These are phyloP conservation scores for Amauroascus niger DNA, from an alignment of 2,329 filamentous ascomycete genomes.

Conservation along the genomic window DNA sequence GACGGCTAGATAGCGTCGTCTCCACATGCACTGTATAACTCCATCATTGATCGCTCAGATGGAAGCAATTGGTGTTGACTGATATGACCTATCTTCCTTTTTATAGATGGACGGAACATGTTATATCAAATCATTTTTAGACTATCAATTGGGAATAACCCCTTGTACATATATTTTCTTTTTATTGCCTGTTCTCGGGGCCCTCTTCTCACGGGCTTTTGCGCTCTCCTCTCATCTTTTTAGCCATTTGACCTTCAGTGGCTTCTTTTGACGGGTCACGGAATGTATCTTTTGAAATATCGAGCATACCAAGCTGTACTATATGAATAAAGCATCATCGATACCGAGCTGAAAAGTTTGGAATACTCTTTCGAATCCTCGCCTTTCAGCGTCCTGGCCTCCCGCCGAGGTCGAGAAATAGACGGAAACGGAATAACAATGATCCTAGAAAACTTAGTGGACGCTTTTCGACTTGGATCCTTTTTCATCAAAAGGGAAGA, in stretches of 20 bases:
- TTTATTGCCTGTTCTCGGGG: not conserved
- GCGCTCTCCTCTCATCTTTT: constrained; percentile 1
- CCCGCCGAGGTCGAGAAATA: not conserved
- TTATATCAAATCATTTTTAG: not conserved
- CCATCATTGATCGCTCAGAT: not conserved
- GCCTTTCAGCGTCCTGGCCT: not conserved
- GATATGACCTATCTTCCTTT: not conserved
- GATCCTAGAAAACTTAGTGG: too few relatives aligned
- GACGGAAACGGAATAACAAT: not conserved
- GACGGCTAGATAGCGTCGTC: not conserved
- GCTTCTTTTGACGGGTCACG: not conserved
- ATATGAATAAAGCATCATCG: not conserved
- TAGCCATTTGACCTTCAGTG: not conserved
- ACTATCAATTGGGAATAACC: too few relatives aligned
- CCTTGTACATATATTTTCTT: constrained; percentile 1
- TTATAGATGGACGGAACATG: not conserved
- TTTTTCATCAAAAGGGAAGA: too few relatives aligned
- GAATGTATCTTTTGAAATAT: not conserved
- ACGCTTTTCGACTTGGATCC: too few relatives aligned
- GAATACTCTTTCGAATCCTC: not conserved
- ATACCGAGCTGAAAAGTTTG: not conserved
- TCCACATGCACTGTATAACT: not conserved
- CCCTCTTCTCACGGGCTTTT: not conserved
- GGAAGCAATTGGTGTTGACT: not conserved
- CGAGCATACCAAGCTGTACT: not conserved